A percentile compares a stretch with the other conserved stretches of the same genome.
Conservation (phyloP, 257 asterid genomes). For the Ajuga chamaepitys region DNA sequence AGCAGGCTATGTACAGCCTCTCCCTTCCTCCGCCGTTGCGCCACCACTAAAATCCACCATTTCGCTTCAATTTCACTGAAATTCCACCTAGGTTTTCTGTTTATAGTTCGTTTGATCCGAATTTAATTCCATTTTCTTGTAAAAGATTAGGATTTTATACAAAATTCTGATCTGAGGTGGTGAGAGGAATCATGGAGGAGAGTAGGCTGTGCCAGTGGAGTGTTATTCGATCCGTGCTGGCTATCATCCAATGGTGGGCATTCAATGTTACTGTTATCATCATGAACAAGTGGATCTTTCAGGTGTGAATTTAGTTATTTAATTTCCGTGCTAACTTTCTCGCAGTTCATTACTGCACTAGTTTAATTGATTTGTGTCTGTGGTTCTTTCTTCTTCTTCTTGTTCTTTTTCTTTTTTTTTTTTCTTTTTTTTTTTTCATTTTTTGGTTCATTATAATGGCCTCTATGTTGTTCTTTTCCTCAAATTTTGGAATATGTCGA, state of each 20-base stretch:
- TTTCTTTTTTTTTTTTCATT: background rate
- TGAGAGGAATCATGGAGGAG: conserved; percentile 38
- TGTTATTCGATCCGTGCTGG: conserved; percentile 51
- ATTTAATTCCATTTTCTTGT: background rate
- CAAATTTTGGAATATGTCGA: background rate
- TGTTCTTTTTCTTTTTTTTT: background rate
- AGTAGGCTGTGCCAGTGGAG: conserved; percentile 43
- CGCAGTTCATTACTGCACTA: background rate
- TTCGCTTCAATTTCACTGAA: background rate
- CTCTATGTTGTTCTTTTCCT: background rate
- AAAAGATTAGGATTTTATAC: conserved; percentile 10
- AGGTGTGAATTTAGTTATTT: conserved; percentile 26
- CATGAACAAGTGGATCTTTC: conserved; percentile 81
- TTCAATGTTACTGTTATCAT: conserved; percentile 69
- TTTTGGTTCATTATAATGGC: background rate
- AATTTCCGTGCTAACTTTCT: background rate
- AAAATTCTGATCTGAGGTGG: conserved; percentile 26
- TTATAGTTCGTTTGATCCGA: background rate
- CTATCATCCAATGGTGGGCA: conserved; percentile 72
- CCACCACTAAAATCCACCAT: conserved; percentile 1
- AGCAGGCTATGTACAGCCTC: conserved; percentile 13
- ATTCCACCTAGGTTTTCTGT: conserved; percentile 14
- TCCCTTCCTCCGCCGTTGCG: conserved; percentile 17
- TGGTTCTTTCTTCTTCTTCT: too few species aligned
- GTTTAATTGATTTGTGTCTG: background rate